Conservation (phyloP, 2,329 filamentous ascomycete species). For the Xylariomycetidae sp. region DNA sequence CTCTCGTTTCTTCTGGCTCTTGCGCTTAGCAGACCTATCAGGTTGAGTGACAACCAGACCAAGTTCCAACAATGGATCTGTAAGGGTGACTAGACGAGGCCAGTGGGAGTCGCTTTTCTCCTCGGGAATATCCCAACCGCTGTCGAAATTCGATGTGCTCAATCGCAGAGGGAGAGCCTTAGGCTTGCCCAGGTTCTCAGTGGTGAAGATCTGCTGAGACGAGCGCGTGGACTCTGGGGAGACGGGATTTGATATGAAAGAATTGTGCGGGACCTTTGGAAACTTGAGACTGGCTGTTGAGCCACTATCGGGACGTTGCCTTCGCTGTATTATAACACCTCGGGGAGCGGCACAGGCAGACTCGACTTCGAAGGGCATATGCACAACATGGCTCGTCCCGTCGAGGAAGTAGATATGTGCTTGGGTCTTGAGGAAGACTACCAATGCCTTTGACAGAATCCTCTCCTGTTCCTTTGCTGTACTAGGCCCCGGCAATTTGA, state of each 20-base stretch:
- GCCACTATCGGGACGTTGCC: slow-evolving; percentile 49
- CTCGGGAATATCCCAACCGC: slow-evolving; percentile 51
- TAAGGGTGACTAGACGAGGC: slow-evolving; percentile 76
- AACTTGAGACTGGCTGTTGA: slow-evolving; percentile 51
- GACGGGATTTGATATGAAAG: slow-evolving; percentile 70
- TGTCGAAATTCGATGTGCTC: slow-evolving; percentile 51
- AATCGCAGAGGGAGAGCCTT: slow-evolving; percentile 50
- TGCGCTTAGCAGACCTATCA: slow-evolving; percentile 34
- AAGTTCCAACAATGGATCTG: slow-evolving; percentile 80
- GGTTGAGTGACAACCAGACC: slow-evolving; percentile 69
- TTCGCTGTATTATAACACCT: slow-evolving; percentile 84
- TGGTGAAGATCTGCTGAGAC: slow-evolving; percentile 51
- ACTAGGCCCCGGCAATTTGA: slow-evolving; percentile 12
- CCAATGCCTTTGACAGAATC: slow-evolving; percentile 62
- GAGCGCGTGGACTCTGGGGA: slow-evolving; percentile 45
- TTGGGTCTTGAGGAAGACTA: slow-evolving; percentile 88
- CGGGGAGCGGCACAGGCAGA: slow-evolving; percentile 75
- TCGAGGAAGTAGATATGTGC: slow-evolving; percentile 90
- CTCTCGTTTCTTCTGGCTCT: slow-evolving; percentile 33
- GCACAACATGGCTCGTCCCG: slow-evolving; percentile 82
- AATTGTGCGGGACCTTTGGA: slow-evolving; percentile 69
- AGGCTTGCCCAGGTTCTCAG: slow-evolving; percentile 51
- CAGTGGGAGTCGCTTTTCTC: slow-evolving; percentile 55
- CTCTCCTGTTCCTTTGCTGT: slow-evolving; percentile 8
- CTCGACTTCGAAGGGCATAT: slow-evolving; percentile 93